Base-by-base conservation (phyloP, 352 stramenopile species). In the Phytophthora sansomeana region DNA sequence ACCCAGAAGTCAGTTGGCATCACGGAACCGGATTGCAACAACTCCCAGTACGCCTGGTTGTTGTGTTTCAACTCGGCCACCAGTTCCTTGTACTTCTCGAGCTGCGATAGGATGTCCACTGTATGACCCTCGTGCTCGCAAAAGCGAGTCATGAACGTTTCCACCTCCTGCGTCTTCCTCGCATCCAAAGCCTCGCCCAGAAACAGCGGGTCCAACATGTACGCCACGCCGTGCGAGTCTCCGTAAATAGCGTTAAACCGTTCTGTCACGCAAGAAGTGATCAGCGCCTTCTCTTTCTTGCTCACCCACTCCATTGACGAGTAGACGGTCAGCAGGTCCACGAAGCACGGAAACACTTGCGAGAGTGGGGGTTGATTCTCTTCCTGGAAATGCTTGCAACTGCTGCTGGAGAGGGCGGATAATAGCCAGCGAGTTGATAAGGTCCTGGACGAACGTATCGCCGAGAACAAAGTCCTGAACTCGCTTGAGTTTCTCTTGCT, bases 211-310 rank as follows among this genome's bases (percentile, higher is more conserved):
- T 92, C 83, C 19, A 92, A 53, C 41, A 85, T 58, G 58, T 84
- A 88, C 6, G 81, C 81, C 30, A 92, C 73, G 17, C 83, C 83
- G 30, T 90, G 83, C 5, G 72, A 75, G 17, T 87, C 72, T 4
- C 81, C 72, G 30, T 92, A 92, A 57, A 90, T 85, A 16, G 74
- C 75, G 41, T 83, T 72, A n/a, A 92, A 78, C 1, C 83, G 77
- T 39, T 92, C 83, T 17, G 75, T 79, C 17, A 92, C 68, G 44
- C 77, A 90, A 26, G 83, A 88, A 33, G 74, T 72, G 47, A 92
- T 83, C 13, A 92, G 64, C 16, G 83, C 81, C 60, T 90, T 92
- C 61, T 92, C 79, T 52, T 92, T 92, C 74, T 89, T 89, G 54
- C 70, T 89, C 32, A 90, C 61, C 59, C 75, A 76, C 46, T 90